Evolutionary conservation across 2,329 filamentous ascomycete genomes (phyloP).

Genomic region (Fusarium sp.): DNA sequence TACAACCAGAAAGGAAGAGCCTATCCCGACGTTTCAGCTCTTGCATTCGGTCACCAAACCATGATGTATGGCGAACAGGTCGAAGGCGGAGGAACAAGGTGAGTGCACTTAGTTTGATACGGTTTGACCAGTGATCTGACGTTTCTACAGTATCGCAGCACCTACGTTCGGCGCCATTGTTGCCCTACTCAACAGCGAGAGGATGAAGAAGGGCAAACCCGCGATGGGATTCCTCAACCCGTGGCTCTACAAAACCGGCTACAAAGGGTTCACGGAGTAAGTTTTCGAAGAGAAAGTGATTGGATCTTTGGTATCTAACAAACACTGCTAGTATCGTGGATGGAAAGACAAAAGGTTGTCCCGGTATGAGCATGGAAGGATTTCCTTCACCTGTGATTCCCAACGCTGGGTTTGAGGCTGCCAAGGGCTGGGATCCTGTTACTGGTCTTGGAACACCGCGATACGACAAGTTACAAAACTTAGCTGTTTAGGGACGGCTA

Average conservation of each 20-base stretch:
- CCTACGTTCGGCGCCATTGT: slow-evolving; percentile 74
- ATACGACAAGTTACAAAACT: slow-evolving; percentile 52
- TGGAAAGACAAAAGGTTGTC: slow-evolving; percentile 51
- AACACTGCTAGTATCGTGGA: slow-evolving; percentile 49
- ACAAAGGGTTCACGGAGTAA: slow-evolving; percentile 53
- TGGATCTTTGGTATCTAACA: neutral
- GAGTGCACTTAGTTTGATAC: neutral
- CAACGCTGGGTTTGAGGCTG: slow-evolving; percentile 47
- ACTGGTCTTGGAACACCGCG: slow-evolving; percentile 61
- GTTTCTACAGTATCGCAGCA: slow-evolving; percentile 61
- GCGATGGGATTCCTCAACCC: slow-evolving; percentile 71
- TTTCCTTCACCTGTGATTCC: slow-evolving; percentile 45
- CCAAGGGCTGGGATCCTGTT: slow-evolving; percentile 53
- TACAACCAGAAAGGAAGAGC: slow-evolving; percentile 64
- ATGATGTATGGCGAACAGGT: slow-evolving; percentile 48
- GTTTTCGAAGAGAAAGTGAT: slow-evolving; percentile 12
- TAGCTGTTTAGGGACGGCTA: slow-evolving; percentile 27
- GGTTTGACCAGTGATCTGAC: neutral
- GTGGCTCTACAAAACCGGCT: slow-evolving; percentile 63
- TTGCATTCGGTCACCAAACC: slow-evolving; percentile 54
- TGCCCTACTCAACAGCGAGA: slow-evolving; percentile 72
- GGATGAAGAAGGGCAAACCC: slow-evolving; percentile 65
- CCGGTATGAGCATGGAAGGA: slow-evolving; percentile 44
- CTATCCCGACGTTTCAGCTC: slow-evolving; percentile 72
- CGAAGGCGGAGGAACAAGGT: slow-evolving; percentile 52